phyloP scores from a whole-genome alignment of 192 early-diverging fungal genomes.

The Umbelopsis sp. region DNA sequence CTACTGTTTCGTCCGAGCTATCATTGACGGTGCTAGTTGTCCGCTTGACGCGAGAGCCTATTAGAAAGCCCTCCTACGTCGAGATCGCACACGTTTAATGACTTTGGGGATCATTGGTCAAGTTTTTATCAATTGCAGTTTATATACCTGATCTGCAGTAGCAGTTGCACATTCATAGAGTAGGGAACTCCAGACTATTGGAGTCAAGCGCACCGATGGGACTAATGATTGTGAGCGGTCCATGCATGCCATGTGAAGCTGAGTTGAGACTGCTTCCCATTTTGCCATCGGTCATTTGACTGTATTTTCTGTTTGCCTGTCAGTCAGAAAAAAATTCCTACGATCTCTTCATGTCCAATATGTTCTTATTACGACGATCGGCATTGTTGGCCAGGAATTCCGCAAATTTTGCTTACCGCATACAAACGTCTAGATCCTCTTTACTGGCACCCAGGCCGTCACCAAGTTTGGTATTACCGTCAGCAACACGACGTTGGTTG shows the following conservation, averaged over 20 bases:
- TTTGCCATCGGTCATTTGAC: background rate
- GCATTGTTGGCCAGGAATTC: background rate
- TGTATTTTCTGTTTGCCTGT: background rate
- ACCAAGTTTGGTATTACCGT: background rate
- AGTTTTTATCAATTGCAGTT: too few relatives aligned
- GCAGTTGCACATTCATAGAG: slow-evolving; percentile 7
- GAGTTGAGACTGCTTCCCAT: slow-evolving; percentile 1
- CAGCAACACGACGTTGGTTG: background rate
- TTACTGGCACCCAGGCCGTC: background rate
- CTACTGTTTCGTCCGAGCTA: slow-evolving; percentile 2
- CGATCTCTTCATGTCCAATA: background rate
- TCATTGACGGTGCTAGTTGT: slow-evolving; percentile 5
- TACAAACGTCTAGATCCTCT: background rate
- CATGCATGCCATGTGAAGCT: background rate
- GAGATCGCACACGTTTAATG: too few relatives aligned
- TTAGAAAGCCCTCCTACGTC: slow-evolving; percentile 2
- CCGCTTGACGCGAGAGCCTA: slow-evolving; percentile 3
- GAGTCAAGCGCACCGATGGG: background rate
- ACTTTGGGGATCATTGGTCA: too few relatives aligned
- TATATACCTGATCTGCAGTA: background rate
- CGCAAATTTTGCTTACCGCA: background rate
- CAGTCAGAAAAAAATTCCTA: background rate
- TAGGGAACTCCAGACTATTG: slow-evolving; percentile 5
- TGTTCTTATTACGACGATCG: slow-evolving; percentile 6
- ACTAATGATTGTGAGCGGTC: background rate